A percentile compares a stretch with the other conserved stretches of the same genome.
Conservation (phyloP, 2,329 filamentous ascomycete genomes). For the Pseudogymnoascus pannorum region DNA sequence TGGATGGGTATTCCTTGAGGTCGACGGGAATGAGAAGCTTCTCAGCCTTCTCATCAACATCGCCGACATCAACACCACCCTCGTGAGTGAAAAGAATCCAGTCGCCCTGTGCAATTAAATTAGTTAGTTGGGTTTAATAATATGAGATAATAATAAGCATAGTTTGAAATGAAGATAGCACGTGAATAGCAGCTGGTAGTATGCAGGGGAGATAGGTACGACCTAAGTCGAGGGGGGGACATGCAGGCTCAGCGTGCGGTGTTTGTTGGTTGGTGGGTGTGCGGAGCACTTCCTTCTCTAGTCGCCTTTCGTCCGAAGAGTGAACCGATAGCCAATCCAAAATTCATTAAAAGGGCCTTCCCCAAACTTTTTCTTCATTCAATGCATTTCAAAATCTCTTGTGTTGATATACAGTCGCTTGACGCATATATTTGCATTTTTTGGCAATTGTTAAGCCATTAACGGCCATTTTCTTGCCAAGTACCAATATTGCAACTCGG, state of each 20-base stretch:
- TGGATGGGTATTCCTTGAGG: constrained; percentile 88
- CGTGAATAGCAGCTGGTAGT: background rate
- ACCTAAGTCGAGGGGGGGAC: background rate
- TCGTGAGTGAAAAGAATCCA: constrained; percentile 99
- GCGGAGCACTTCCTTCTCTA: constrained; percentile 3
- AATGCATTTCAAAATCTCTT: background rate
- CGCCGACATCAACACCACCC: constrained; percentile 98
- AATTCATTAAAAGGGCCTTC: background rate
- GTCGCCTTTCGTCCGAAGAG: constrained; percentile 9
- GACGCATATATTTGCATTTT: background rate
- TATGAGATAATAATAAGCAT: background rate
- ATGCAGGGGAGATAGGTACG: background rate
- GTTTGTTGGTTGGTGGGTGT: background rate
- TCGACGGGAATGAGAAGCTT: constrained; percentile 97
- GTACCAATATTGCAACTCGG: background rate
- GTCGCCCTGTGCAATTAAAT: constrained; percentile 61
- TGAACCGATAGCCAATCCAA: background rate
- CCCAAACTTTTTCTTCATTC: background rate
- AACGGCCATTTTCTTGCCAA: background rate
- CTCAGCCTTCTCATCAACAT: constrained; percentile 98
- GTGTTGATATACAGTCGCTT: background rate
- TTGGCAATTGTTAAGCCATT: background rate
- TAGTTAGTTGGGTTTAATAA: background rate
- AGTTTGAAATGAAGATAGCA: background rate
- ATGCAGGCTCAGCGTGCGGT: background rate